These are phyloP conservation scores for Cutaneotrichosporon dermatis DNA, from an alignment of 1,284 basidiomycete genomes.

Conservation along the genomic window DNA sequence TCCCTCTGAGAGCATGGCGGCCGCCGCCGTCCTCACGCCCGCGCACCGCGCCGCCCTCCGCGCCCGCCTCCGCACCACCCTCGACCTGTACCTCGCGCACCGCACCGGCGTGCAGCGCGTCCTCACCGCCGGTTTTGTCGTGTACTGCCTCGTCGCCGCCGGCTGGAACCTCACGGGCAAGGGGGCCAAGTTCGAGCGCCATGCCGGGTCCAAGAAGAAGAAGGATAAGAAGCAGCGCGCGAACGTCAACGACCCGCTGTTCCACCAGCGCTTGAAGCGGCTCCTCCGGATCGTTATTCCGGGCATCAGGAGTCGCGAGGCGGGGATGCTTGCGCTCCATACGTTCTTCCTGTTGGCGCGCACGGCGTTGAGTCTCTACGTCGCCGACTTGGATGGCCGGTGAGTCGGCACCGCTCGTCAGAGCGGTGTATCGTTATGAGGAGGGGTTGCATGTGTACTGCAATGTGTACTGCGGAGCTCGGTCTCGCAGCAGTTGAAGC, in stretches of 20 bases:
- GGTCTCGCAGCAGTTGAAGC: too few relatives aligned
- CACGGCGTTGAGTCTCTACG: conserved; percentile 90
- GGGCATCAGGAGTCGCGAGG: conserved; percentile 75
- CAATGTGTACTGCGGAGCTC: too few relatives aligned
- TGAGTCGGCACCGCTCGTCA: conserved; percentile 47
- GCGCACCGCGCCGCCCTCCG: background rate
- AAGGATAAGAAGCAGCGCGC: conserved; percentile 15
- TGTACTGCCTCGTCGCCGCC: conserved; percentile 41
- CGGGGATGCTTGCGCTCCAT: conserved; percentile 78
- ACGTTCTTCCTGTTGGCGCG: conserved; percentile 80
- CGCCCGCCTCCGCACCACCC: conserved; percentile 11
- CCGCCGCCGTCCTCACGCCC: background rate
- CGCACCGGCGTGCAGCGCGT: conserved; percentile 65
- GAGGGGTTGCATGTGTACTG: too few relatives aligned
- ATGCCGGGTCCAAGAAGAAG: conserved; percentile 12
- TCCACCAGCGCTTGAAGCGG: conserved; percentile 72
- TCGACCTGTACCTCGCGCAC: conserved; percentile 56
- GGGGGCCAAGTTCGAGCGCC: conserved; percentile 12
- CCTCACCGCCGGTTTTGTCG: conserved; percentile 53
- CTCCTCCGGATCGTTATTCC: conserved; percentile 89
- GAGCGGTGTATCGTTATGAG: too few relatives aligned
- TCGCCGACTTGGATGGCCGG: conserved; percentile 86
- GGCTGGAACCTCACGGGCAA: conserved; percentile 31
- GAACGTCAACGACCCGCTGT: conserved; percentile 72
- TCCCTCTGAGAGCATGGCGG: background rate